Base-by-base conservation (phyloP, 306 rosid genomes). In the Comarum palustre region DNA sequence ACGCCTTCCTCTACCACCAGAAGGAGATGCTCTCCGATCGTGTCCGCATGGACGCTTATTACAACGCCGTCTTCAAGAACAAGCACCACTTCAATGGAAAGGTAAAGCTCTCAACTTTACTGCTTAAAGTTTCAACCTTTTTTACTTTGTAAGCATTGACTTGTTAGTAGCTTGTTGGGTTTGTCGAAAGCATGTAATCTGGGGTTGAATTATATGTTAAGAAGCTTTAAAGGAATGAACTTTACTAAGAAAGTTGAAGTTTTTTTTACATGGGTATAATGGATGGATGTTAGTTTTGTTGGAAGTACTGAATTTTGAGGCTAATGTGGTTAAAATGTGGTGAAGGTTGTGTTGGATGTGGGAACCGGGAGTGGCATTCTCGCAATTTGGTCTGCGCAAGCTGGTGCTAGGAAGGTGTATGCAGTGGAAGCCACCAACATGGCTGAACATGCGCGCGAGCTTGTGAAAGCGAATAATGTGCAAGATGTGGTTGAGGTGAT, bases 341-440 rank as follows among this genome's bases (percentile, higher is more conserved):
- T 69, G 78, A 78, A 94, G 99, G 75, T 86, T 78, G 99, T 94
- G 72, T 91, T 94, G 85, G 99, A 94, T 84, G 97, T 94, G 79
- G 99, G 99, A 78, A 83, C 99, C 25, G 99, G 99, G 68, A 94
- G 99, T 79, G 99, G 99, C 69, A 94, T 94, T 85, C 96, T 94
- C 14, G 99, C 99, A 52, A 91, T 94, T 71, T 94, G 99, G 99
- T 88, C 99, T 2, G 99, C 92, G 1, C 99, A 94, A 69, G 99
- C 97, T 0, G 99, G 99, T 69, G 99, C 99, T 0, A 91, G 85
- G 90, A 94, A 94, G 84, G 99, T 94, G 15, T 94, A 91, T 77
- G 99, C 99, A 0, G 99, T 94, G 60, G 99, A 94, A 83, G 99
- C 99, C 14, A 94, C 99, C 32, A 88, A 86, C 79, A 91, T 94